Base-by-base conservation (phyloP, 1,139 yeast species). In the Taphrina pruni region DNA sequence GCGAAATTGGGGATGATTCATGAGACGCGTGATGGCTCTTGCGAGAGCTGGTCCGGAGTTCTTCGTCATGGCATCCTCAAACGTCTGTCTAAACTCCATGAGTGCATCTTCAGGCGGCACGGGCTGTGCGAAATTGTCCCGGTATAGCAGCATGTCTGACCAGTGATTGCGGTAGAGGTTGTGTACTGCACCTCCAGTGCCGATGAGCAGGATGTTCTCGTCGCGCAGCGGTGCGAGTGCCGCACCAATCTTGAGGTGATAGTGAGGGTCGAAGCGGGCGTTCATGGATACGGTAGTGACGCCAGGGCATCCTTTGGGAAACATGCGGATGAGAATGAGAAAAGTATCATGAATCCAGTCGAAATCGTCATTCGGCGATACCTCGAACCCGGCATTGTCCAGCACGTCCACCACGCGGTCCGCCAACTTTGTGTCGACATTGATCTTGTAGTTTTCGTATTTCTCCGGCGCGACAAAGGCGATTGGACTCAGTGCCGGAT, bases 41-140 rank as follows among this genome's bases (percentile, higher is more conserved):
- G 56, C 56, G 11, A 51, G 56, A 1, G 6, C 56, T 2, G 56
- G 56, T 2, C 56, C 56, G n/a, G 38, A 26, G 38, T 51, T 51
- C 38, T 51, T 51, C 11, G 56, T 51, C 56, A 51, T 51, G 38
- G 56, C 56, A 32, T 51, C 56, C 36, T 51, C 56, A n/a, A 51
- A 51, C n/a, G 38, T 26, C 56, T 51, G 56, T 2, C 56, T 20
- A 8, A 51, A 51, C 36, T 51, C 56, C 56, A 51, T 21, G 35
- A 51, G 36, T 11, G 38, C 38, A 5, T 21, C 56, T 35, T 51
- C 56, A 1, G 56, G 56, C 2, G 56, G 56, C 11, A 32, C 56
- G 12, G 56, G 56, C 2, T 51, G 56, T 11, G 56, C 56, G 21
- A 51, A 51, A 38, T 51, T 51, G 38, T 51, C 56, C 1, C 56